phyloP scores from a whole-genome alignment of 192 early-diverging fungal genomes.

The Rhizophagus prolifer region DNA sequence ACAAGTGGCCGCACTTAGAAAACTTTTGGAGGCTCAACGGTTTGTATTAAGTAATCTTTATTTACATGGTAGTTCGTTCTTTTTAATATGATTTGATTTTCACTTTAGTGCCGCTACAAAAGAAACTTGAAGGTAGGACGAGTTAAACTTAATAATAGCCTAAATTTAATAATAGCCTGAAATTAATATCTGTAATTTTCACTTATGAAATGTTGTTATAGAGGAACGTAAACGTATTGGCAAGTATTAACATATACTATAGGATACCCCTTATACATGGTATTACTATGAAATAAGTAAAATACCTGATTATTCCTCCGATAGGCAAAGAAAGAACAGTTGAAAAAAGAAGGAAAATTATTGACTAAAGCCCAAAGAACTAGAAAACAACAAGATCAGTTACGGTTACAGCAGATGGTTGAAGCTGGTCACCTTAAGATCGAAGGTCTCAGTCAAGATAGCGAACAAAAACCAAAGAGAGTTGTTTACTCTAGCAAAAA shows the following conservation, averaged over 20 bases:
- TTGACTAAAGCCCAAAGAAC: slow-evolving; percentile 92
- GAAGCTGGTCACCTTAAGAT: slow-evolving; percentile 74
- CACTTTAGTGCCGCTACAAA: slow-evolving; percentile 40
- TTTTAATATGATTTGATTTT: background rate
- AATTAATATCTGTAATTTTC: background rate
- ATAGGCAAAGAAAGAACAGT: slow-evolving; percentile 82
- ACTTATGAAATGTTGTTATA: background rate
- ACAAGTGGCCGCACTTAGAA: slow-evolving; percentile 54
- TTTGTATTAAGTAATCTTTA: background rate
- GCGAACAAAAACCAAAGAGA: slow-evolving; percentile 60
- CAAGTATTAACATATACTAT: slow-evolving; percentile 13
- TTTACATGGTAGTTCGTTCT: background rate
- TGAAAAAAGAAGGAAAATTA: slow-evolving; percentile 89
- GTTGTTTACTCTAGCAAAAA: slow-evolving; percentile 76
- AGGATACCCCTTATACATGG: background rate
- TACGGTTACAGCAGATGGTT: slow-evolving; percentile 74
- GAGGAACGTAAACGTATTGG: slow-evolving; percentile 39
- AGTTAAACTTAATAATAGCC: background rate
- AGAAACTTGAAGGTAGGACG: slow-evolving; percentile 54
- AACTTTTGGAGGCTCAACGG: slow-evolving; percentile 30
- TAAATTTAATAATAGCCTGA: background rate
- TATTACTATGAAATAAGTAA: background rate
- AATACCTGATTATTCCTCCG: background rate
- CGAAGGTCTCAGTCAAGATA: slow-evolving; percentile 54
- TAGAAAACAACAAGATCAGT: slow-evolving; percentile 68